Percentiles rank a stretch among this genome's conserved stretches.
phyloP scores from a whole-genome alignment of 805 yeast species.

The Zygosaccharomyces siamensis region DNA sequence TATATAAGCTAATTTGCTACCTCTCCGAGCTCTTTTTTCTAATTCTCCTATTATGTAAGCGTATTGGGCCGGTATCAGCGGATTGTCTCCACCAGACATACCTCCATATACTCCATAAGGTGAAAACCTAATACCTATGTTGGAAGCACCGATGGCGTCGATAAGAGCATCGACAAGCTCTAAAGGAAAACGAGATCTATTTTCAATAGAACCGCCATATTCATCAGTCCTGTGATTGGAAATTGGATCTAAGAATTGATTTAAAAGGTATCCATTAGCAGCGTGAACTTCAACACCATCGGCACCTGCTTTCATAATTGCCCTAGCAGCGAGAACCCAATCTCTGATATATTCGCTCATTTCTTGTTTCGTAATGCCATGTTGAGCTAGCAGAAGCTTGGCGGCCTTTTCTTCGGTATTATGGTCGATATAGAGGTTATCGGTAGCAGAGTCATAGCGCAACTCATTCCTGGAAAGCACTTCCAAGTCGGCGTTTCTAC shows the following conservation, averaged over 20 bases:
- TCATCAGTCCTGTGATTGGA: slow-evolving; percentile 45
- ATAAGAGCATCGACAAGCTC: slow-evolving; percentile 48
- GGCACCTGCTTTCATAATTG: slow-evolving; percentile 34
- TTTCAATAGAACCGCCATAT: slow-evolving; percentile 50
- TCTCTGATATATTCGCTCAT: slow-evolving; percentile 39
- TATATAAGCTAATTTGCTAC: slow-evolving; percentile 39
- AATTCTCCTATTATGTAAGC: slow-evolving; percentile 41
- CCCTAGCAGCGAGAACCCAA: slow-evolving; percentile 44
- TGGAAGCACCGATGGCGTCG: slow-evolving; percentile 48
- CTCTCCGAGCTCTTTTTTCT: slow-evolving; percentile 36
- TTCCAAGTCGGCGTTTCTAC: slow-evolving; percentile 39
- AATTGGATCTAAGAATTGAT: slow-evolving; percentile 48
- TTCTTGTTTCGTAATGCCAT: slow-evolving; percentile 29
- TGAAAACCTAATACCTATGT: slow-evolving; percentile 44
- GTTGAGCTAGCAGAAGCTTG: slow-evolving; percentile 31
- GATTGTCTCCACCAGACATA: slow-evolving; percentile 35
- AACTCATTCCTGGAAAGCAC: slow-evolving; percentile 34
- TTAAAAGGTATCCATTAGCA: slow-evolving; percentile 60
- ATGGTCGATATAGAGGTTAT: slow-evolving; percentile 33
- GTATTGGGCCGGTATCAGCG: slow-evolving; percentile 37
- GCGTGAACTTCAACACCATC: slow-evolving; percentile 64
- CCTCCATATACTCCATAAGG: slow-evolving; percentile 41
- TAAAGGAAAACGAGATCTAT: slow-evolving; percentile 41
- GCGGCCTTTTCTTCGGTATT: slow-evolving; percentile 34
- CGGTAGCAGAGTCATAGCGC: slow-evolving; percentile 40